A percentile compares a stretch with the other conserved stretches of the same genome.
phyloP scores from a whole-genome alignment of 1,284 basidiomycete species.

The Puccinia polysora region DNA sequence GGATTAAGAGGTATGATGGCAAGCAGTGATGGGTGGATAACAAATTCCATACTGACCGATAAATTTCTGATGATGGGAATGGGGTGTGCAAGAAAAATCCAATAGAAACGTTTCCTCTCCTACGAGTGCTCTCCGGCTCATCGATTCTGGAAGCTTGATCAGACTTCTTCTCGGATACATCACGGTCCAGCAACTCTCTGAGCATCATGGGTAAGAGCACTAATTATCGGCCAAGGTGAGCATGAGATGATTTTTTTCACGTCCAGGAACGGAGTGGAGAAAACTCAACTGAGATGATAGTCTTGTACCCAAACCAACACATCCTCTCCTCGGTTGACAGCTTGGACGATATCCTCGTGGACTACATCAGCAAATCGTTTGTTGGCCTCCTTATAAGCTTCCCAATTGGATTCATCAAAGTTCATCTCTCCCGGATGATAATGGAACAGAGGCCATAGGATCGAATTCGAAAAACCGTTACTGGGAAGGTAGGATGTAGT shows the following conservation, averaged over 20 bases:
- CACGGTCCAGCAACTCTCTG: slow-evolving; percentile 30
- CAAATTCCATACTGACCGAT: slow-evolving; percentile 62
- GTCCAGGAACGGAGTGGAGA: not conserved
- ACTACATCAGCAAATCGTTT: slow-evolving; percentile 88
- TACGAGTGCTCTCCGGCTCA: slow-evolving; percentile 60
- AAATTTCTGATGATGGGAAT: slow-evolving; percentile 96
- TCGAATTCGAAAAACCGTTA: slow-evolving; percentile 87
- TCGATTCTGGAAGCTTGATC: too few relatives aligned
- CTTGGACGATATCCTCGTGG: slow-evolving; percentile 62
- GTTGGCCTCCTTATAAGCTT: slow-evolving; percentile 95
- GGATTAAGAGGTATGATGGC: not conserved
- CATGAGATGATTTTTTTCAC: slow-evolving; percentile 44
- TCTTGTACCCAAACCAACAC: slow-evolving; percentile 97
- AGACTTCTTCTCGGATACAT: slow-evolving; percentile 44
- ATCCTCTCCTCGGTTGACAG: slow-evolving; percentile 61
- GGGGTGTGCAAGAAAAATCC: slow-evolving; percentile 99
- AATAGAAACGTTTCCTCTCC: slow-evolving; percentile 56
- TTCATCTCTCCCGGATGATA: slow-evolving; percentile 92
- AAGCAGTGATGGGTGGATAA: not conserved
- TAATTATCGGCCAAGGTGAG: slow-evolving; percentile 68
- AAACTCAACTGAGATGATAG: slow-evolving; percentile 62
- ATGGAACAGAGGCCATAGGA: slow-evolving; percentile 98
- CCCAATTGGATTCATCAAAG: slow-evolving; percentile 97
- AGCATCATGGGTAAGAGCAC: slow-evolving; percentile 42
- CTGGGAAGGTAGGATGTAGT: too few relatives aligned